Conservation (phyloP, 1,139 yeast species). For the Suhomyces anneliseae region DNA sequence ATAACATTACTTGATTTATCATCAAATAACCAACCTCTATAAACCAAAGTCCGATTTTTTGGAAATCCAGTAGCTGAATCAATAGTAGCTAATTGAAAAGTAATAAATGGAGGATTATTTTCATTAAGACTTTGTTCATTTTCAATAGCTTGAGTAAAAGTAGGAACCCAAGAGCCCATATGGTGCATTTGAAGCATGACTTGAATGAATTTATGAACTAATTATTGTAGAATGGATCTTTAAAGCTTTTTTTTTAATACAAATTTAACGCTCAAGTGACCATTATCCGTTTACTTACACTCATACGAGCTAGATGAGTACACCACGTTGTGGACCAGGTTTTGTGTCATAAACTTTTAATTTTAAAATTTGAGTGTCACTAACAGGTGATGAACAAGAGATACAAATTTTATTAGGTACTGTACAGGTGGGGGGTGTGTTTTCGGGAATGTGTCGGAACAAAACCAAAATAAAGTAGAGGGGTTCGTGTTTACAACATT, state of each 20-base stretch:
- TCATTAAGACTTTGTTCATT: conserved; percentile 38
- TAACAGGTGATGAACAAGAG: too few relatives aligned
- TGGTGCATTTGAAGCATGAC: conserved; percentile 35
- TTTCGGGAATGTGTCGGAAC: too few relatives aligned
- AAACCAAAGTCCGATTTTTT: conserved; percentile 66
- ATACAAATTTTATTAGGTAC: too few relatives aligned
- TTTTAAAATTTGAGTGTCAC: not conserved
- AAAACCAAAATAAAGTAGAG: too few relatives aligned
- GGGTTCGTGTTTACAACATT: too few relatives aligned
- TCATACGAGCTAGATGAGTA: conserved; percentile 7
- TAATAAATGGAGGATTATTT: conserved; percentile 44
- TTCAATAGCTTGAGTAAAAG: conserved; percentile 51
- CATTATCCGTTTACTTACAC: conserved; percentile 3
- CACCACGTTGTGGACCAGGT: conserved; percentile 8
- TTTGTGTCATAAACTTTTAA: conserved; percentile 3
- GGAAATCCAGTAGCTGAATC: conserved; percentile 55
- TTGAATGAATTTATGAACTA: too few relatives aligned
- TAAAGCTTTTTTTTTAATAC: not conserved
- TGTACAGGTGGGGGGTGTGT: too few relatives aligned
- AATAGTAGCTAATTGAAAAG: conserved; percentile 71
- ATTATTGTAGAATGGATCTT: too few relatives aligned
- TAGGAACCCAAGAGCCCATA: conserved; percentile 75
- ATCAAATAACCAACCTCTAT: conserved; percentile 72
- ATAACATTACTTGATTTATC: conserved; percentile 67
- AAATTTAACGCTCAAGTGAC: conserved; percentile 8